phyloP scores from a whole-genome alignment of 2,329 filamentous ascomycete genomes.

The Ascochyta koolunga region DNA sequence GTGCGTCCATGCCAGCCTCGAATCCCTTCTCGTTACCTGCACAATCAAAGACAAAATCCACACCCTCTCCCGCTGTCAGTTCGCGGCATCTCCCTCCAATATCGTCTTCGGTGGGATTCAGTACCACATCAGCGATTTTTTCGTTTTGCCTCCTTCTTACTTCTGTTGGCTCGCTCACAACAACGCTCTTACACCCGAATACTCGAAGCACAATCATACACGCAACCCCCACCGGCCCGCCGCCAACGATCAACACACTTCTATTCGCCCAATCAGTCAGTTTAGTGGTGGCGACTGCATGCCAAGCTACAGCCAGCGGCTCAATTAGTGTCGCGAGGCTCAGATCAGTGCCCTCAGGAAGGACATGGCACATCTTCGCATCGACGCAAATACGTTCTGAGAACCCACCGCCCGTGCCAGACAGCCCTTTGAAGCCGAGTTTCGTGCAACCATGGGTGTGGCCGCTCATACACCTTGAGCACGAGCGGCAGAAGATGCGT shows the following conservation, averaged over 20 bases:
- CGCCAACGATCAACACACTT: slow-evolving; percentile 33
- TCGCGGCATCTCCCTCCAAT: slow-evolving; percentile 37
- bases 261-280: slow-evolving; percentile 19
- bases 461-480: slow-evolving; percentile 22
- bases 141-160: slow-evolving; percentile 28
- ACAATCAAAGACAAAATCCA: slow-evolving; percentile 46
- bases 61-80: slow-evolving; percentile 37
- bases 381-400: slow-evolving; percentile 32
- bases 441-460: slow-evolving; percentile 30
- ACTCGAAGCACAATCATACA: slow-evolving; percentile 27
- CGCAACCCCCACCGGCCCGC: slow-evolving; percentile 38
- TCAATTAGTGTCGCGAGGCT: slow-evolving; percentile 36
- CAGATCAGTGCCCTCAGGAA: slow-evolving; percentile 33
- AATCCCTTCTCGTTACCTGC: slow-evolving; percentile 41
- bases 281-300: slow-evolving; percentile 24
- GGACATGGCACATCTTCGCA: slow-evolving; percentile 27
- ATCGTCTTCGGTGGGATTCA: slow-evolving; percentile 35
- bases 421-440: slow-evolving; percentile 35
- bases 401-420: slow-evolving; percentile 36
- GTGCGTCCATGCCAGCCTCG: slow-evolving; percentile 38
- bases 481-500: slow-evolving; percentile 35
- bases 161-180: slow-evolving; percentile 34
- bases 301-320: slow-evolving; percentile 41
- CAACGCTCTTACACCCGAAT: slow-evolving; percentile 28
- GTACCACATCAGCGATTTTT: slow-evolving; percentile 31